Conservation (phyloP, 495 filamentous ascomycete species). For the Annulohypoxylon moriforme region DNA sequence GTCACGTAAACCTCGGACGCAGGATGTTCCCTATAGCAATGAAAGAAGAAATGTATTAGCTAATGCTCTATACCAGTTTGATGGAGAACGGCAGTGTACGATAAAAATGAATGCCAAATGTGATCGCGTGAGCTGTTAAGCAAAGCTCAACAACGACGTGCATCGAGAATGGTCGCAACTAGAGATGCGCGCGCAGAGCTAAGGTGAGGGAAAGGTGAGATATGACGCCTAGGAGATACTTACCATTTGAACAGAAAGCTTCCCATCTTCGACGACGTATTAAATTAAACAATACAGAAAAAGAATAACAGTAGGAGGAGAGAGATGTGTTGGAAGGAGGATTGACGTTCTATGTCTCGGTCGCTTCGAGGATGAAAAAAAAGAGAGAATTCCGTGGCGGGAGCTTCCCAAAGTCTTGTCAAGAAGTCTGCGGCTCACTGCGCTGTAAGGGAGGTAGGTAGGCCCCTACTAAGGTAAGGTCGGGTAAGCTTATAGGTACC, state of each 20-base stretch:
- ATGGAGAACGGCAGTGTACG: slow-evolving; percentile 2
- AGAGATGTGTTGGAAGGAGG: slow-evolving; percentile 2
- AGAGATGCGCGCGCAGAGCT: not conserved
- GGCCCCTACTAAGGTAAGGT: not conserved
- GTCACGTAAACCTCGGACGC: slow-evolving; percentile 93
- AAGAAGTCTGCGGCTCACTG: slow-evolving; percentile 16
- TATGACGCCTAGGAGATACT: slow-evolving; percentile 39
- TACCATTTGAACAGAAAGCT: slow-evolving; percentile 68
- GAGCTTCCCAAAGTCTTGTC: slow-evolving; percentile 15
- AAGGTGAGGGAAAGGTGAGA: slow-evolving; percentile 3
- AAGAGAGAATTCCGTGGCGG: slow-evolving; percentile 14
- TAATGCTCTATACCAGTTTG: slow-evolving; percentile 23
- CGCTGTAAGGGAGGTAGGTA: slow-evolving; percentile 18
- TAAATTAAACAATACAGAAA: not conserved
- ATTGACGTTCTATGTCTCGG: slow-evolving; percentile 4
- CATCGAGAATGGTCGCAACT: slow-evolving; percentile 20
- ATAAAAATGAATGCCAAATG: not conserved
- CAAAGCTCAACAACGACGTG: slow-evolving; percentile 3
- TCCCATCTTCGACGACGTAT: slow-evolving; percentile 55
- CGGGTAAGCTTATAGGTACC: not conserved
- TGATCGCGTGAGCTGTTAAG: slow-evolving; percentile 12
- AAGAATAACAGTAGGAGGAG: slow-evolving; percentile 4
- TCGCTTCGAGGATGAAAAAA: slow-evolving; percentile 8
- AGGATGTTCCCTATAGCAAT: slow-evolving; percentile 70
- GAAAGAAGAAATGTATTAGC: slow-evolving; percentile 23